Percentiles rank a stretch among this genome's conserved stretches.
Conservation (phyloP, 306 rosid genomes). For the Fagus sylvatica region DNA sequence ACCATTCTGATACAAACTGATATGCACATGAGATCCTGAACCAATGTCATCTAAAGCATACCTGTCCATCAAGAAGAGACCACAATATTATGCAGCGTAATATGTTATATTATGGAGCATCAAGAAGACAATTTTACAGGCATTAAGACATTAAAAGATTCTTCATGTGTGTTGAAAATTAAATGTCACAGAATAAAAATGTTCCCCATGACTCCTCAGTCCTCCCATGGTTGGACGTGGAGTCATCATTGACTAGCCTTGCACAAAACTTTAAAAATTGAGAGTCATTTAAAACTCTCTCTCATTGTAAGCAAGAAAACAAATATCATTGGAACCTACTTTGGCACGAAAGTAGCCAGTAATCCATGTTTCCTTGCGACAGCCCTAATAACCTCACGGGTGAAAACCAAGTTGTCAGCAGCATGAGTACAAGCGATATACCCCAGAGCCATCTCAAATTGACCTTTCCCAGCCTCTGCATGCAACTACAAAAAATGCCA, state of each 20-base stretch:
- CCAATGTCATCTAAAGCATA: constrained; percentile 73
- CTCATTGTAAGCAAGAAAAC: background rate
- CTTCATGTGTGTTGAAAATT: background rate
- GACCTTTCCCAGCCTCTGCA: constrained; percentile 89
- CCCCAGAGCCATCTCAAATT: constrained; percentile 70
- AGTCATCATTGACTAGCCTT: background rate
- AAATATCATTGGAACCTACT: constrained; percentile 50
- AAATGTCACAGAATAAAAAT: background rate
- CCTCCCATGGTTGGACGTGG: background rate
- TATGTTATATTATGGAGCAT: background rate
- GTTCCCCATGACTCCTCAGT: background rate
- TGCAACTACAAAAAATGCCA: constrained; percentile 52
- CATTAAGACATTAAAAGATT: constrained; percentile 1
- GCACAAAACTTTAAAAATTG: background rate
- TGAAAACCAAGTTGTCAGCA: constrained; percentile 68
- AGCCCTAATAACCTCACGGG: constrained; percentile 77
- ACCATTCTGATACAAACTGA: constrained; percentile 80
- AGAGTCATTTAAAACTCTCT: background rate
- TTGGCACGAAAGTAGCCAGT: constrained; percentile 87
- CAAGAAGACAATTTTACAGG: background rate
- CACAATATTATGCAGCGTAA: constrained; percentile 17
- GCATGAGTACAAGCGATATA: constrained; percentile 60
- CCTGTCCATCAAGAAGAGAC: constrained; percentile 49
- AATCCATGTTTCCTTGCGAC: constrained; percentile 77
- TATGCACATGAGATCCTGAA: constrained; percentile 89